Evolutionary conservation across 768 basidiomycete genomes (phyloP).

Genomic region (Cystobasidium ongulense): DNA sequence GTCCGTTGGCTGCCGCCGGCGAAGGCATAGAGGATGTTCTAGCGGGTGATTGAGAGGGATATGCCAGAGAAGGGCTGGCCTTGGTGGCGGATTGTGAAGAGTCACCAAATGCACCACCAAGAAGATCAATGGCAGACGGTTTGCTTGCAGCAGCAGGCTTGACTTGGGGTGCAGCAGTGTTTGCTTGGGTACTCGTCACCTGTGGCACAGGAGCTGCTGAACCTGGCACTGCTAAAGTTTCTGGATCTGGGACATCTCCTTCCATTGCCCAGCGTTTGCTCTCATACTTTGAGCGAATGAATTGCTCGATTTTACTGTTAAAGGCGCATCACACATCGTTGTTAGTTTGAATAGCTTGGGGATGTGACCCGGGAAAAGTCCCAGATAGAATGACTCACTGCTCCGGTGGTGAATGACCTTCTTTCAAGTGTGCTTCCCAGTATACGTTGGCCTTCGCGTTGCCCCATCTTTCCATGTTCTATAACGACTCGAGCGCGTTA

Average conservation of each 20-base stretch:
- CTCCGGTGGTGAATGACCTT: conserved; percentile 83
- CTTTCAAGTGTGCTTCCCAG: conserved; percentile 92
- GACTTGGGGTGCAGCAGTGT: not conserved
- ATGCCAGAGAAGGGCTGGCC: not conserved
- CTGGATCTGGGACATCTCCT: conserved; percentile 81
- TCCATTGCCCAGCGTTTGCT: conserved; percentile 83
- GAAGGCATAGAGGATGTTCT: not conserved
- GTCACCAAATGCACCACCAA: conserved; percentile 6
- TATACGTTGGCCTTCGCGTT: conserved; percentile 85
- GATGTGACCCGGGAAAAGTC: not conserved
- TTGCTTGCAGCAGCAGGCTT: not conserved
- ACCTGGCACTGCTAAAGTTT: conserved; percentile 55
- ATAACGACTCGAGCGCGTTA: not conserved
- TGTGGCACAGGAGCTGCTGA: conserved; percentile 39
- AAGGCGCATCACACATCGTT: not conserved
- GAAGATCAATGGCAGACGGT: conserved; percentile 19
- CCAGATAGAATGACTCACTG: conserved; percentile 57
- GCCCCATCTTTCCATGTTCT: conserved; percentile 79
- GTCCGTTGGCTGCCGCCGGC: not conserved
- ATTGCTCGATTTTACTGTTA: conserved; percentile 92
- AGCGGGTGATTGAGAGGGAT: not conserved
- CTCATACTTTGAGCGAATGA: conserved; percentile 95
- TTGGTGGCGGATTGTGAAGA: not conserved
- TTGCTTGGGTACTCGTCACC: conserved; percentile 42
- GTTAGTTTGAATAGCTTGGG: not conserved